phyloP scores from a whole-genome alignment of 352 stramenopile species.

The Phytophthora multivora region DNA sequence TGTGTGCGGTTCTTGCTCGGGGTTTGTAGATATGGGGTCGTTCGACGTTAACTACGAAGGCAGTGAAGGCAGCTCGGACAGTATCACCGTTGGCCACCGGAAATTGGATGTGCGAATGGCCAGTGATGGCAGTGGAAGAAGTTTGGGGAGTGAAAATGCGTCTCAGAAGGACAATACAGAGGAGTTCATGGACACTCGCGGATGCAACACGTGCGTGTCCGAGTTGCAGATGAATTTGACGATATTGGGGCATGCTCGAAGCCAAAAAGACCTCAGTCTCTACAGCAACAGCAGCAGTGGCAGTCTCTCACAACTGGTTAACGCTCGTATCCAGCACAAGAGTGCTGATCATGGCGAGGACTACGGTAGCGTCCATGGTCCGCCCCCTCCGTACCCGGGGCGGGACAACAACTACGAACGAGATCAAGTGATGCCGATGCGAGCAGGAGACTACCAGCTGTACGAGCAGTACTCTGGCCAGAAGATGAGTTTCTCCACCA shows the following conservation, averaged over 20 bases:
- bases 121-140: conserved; percentile 15
- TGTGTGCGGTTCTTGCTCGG: conserved; percentile 68
- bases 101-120: conserved; percentile 17
- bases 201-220: conserved; percentile 38
- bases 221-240: conserved; percentile 43
- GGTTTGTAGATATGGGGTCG: conserved; percentile 47
- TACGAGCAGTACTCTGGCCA: conserved; percentile 23
- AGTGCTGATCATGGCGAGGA: not conserved
- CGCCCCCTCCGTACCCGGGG: conserved; percentile 18
- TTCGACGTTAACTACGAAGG: conserved; percentile 38
- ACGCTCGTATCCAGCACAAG: conserved; percentile 9
- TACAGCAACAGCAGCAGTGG: conserved; percentile 18
- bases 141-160: conserved; percentile 9
- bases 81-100: conserved; percentile 11
- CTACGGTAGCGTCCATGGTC: conserved; percentile 2
- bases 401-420: conserved; percentile 12
- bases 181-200: conserved; percentile 40
- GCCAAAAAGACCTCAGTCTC: conserved; percentile 18
- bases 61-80: conserved; percentile 3
- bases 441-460: conserved; percentile 15
- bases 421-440: conserved; percentile 22
- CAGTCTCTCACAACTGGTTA: conserved; percentile 33
- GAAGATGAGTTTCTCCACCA: conserved; percentile 55
- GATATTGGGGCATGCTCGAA: conserved; percentile 12
- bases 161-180: conserved; percentile 26